phyloP scores from a whole-genome alignment of 192 early-diverging fungal genomes.

The Coemansia sp. region DNA sequence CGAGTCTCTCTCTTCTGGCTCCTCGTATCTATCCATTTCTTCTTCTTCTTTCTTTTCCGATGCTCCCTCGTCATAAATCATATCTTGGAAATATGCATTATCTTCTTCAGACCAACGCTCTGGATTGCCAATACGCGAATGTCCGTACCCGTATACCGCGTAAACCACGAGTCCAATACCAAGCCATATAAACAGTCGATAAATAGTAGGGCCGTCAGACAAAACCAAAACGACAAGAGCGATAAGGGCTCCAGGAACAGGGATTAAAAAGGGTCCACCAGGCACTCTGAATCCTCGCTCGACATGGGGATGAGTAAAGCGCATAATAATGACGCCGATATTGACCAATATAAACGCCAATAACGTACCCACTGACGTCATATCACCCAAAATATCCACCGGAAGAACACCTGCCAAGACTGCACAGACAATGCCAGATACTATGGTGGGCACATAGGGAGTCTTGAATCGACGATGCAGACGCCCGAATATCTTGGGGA shows the following conservation, averaged over 20 bases:
- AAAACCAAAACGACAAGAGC: constrained; percentile 70
- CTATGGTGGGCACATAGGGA: constrained; percentile 73
- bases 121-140: constrained; percentile 68
- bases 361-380: constrained; percentile 86
- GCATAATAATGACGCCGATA: constrained; percentile 73
- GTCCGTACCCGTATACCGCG: constrained; percentile 64
- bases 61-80: constrained; percentile 16
- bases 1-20: not conserved
- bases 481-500: constrained; percentile 73
- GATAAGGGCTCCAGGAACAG: constrained; percentile 64
- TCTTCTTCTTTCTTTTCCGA: not conserved
- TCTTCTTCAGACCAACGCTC: constrained; percentile 54
- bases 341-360: constrained; percentile 87
- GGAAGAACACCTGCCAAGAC: constrained; percentile 75
- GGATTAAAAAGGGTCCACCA: constrained; percentile 65
- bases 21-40: not conserved
- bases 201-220: constrained; percentile 67
- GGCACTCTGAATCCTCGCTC: constrained; percentile 76
- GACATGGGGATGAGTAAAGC: constrained; percentile 72
- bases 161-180: constrained; percentile 81
- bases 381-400: constrained; percentile 79
- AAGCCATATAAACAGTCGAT: constrained; percentile 81
- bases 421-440: constrained; percentile 68
- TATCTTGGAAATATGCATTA: constrained; percentile 47
- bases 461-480: constrained; percentile 77